Percentiles rank a stretch among this genome's conserved stretches.
These are phyloP conservation scores for Astrothelium subdiscretum DNA, from an alignment of 495 filamentous ascomycete species.

Conservation along the genomic window DNA sequence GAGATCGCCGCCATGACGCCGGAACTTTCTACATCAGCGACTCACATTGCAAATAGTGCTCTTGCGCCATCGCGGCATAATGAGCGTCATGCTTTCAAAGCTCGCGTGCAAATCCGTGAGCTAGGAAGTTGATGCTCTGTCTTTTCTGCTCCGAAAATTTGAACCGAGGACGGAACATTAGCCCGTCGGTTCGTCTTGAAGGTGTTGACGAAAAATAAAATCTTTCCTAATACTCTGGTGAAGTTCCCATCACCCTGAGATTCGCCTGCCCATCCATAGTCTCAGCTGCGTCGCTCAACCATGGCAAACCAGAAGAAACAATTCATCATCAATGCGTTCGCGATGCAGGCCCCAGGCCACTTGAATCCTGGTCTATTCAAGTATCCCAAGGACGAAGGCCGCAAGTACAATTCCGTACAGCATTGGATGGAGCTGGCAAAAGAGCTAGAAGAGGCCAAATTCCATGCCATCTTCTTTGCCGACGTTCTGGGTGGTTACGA, in stretches of 20 bases:
- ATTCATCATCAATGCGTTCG: slow-evolving; percentile 55
- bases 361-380: slow-evolving; percentile 52
- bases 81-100: not conserved
- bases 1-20: not conserved
- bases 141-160: no score
- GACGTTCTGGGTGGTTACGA: slow-evolving; percentile 52
- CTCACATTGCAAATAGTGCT: not conserved
- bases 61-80: not conserved
- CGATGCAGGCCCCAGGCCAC: slow-evolving; percentile 51
- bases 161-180: no score
- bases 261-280: no score
- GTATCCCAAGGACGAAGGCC: slow-evolving; percentile 42
- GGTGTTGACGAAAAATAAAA: not conserved
- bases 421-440: slow-evolving; percentile 49
- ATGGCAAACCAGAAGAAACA: slow-evolving; percentile 36
- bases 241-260: no score
- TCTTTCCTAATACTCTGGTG: no score
- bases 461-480: slow-evolving; percentile 54
- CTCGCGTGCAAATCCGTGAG: no score
- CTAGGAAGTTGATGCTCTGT: no score
- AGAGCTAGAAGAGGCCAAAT: slow-evolving; percentile 44
- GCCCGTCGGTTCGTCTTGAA: not conserved
- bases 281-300: not conserved
- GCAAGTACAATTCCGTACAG: slow-evolving; percentile 38
- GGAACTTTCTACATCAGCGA: not conserved